phyloP scores from a whole-genome alignment of 2,329 filamentous ascomycete genomes.

The Pseudogymnoascus sp. region DNA sequence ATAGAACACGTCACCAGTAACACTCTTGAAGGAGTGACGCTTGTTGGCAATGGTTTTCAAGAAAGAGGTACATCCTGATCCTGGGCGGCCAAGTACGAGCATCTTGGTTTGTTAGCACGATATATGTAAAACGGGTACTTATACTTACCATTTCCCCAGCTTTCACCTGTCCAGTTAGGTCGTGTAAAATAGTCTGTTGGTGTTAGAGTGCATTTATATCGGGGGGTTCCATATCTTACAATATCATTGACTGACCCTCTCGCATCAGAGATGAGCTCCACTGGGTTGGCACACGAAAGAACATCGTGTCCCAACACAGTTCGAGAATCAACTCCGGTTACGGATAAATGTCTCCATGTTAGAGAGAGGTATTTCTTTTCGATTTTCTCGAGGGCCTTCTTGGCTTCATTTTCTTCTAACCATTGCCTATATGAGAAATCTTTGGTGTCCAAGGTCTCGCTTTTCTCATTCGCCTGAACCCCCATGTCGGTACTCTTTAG shows the following conservation, averaged over 20 bases:
- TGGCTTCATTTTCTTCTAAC: constrained; percentile 9
- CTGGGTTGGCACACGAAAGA: constrained; percentile 9
- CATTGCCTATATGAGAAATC: constrained; percentile 3
- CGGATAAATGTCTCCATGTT: constrained; percentile 8
- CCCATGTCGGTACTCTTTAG: not conserved
- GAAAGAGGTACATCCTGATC: constrained; percentile 62
- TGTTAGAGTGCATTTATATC: not conserved
- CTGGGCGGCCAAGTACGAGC: constrained; percentile 59
- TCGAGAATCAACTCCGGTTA: constrained; percentile 10
- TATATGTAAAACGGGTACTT: constrained; percentile 36
- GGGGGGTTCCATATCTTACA: not conserved
- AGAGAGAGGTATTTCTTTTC: constrained; percentile 10
- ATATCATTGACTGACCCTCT: not conserved
- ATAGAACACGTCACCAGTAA: constrained; percentile 52
- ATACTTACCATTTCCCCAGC: constrained; percentile 12
- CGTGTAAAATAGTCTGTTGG: constrained; percentile 8
- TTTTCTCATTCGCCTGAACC: not conserved
- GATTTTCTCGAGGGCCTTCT: not conserved
- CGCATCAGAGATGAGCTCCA: constrained; percentile 4
- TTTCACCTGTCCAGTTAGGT: constrained; percentile 10
- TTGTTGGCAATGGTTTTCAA: constrained; percentile 62
- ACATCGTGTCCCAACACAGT: constrained; percentile 10
- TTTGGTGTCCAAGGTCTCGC: not conserved
- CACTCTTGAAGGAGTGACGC: constrained; percentile 47
- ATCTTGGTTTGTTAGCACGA: constrained; percentile 58